These are phyloP conservation scores for Erythrophleum ivorense DNA, from an alignment of 331 rosid genomes.

Conservation along the genomic window DNA sequence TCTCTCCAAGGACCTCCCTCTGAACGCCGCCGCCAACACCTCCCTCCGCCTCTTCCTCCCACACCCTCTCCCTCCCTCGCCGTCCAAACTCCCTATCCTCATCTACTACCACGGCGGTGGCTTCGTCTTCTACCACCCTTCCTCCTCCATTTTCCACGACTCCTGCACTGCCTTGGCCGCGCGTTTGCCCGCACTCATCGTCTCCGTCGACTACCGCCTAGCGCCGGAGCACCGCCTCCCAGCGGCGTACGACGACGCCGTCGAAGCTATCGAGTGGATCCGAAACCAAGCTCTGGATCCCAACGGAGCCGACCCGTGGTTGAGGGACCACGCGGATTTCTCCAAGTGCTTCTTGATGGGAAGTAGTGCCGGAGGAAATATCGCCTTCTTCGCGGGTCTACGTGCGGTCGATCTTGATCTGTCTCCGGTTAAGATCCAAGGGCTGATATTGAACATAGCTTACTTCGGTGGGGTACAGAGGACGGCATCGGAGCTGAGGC, in stretches of 20 bases:
- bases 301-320: constrained; percentile 54
- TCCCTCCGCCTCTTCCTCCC: constrained; percentile 72
- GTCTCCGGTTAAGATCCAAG: constrained; percentile 50
- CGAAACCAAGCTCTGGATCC: constrained; percentile 30
- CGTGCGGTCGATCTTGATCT: constrained; percentile 53
- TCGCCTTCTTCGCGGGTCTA: constrained; percentile 59
- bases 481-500: constrained; percentile 56
- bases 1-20: constrained; percentile 50
- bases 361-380: constrained; percentile 64
- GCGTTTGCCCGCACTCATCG: constrained; percentile 44
- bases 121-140: constrained; percentile 63
- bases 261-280: constrained; percentile 57
- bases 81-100: constrained; percentile 58
- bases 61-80: constrained; percentile 38
- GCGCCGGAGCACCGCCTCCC: constrained; percentile 87
- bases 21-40: constrained; percentile 50
- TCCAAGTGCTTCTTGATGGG: constrained; percentile 57
- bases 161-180: constrained; percentile 46
- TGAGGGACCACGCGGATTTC: constrained; percentile 53
- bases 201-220: constrained; percentile 77
- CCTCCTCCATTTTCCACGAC: constrained; percentile 57
- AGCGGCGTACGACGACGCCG: constrained; percentile 78
- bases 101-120: constrained; percentile 85
- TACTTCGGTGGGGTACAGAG: constrained; percentile 60
- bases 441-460: constrained; percentile 51